A percentile compares a stretch with the other conserved stretches of the same genome.
Evolutionary conservation across 2,329 filamentous ascomycete species (phyloP).

Genomic region (Helminthosporium solani): DNA sequence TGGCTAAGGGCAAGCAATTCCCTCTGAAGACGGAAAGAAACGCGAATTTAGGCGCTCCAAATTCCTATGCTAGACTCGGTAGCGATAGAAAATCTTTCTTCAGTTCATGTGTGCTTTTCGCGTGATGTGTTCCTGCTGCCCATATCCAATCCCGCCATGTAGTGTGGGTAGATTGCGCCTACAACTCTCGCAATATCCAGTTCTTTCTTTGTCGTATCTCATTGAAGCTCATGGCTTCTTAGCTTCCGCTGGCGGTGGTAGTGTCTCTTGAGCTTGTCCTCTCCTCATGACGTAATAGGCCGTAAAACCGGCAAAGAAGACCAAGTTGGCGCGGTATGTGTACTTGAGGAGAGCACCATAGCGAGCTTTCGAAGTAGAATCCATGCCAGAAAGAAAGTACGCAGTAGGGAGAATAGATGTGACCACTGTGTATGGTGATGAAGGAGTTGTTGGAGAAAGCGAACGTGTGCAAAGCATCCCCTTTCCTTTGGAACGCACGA

Average conservation of each 20-base stretch:
- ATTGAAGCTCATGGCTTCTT: not conserved
- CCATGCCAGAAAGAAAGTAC: slow-evolving; percentile 2
- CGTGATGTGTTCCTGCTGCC: not conserved
- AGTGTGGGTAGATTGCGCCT: not conserved
- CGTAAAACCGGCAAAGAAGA: slow-evolving; percentile 18
- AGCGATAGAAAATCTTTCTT: slow-evolving; percentile 15
- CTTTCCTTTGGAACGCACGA: too few relatives aligned
- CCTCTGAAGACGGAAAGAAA: not conserved
- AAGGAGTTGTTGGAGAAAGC: too few relatives aligned
- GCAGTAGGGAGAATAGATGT: not conserved
- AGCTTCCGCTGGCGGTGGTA: not conserved
- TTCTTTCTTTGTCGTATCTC: not conserved
- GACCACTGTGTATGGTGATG: too few relatives aligned
- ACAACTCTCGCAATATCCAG: not conserved
- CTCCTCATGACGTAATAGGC: slow-evolving; percentile 16
- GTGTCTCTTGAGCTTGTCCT: not conserved
- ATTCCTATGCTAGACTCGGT: slow-evolving; percentile 8
- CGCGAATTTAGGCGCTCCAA: slow-evolving; percentile 17
- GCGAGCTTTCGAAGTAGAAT: slow-evolving; percentile 5
- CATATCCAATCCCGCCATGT: not conserved
- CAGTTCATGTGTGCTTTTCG: slow-evolving; percentile 4
- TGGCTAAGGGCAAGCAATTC: not conserved
- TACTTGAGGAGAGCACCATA: slow-evolving; percentile 14
- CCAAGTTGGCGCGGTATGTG: slow-evolving; percentile 17
- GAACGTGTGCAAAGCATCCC: too few relatives aligned